These are phyloP conservation scores for Trichoderma citrinoviride DNA, from an alignment of 2,329 filamentous ascomycete species.

Conservation along the genomic window DNA sequence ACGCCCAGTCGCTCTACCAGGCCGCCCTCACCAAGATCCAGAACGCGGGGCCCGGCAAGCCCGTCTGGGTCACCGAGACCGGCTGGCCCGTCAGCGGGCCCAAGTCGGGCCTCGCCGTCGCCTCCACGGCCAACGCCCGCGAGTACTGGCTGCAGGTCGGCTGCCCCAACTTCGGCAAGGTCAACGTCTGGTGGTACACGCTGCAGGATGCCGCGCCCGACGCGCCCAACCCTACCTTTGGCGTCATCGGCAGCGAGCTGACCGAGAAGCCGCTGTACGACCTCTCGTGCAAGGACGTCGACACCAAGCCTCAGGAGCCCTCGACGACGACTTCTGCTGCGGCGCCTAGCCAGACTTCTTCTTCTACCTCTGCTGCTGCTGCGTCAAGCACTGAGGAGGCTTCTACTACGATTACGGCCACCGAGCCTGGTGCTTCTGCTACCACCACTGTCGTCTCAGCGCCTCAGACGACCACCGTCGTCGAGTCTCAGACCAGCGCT, in stretches of 20 bases:
- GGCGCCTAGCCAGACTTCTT: conserved; percentile 20
- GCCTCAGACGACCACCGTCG: not conserved
- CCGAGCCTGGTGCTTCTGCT: conserved; percentile 24
- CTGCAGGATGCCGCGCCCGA: conserved; percentile 63
- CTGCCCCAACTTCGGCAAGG: conserved; percentile 64
- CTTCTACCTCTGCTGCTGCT: conserved; percentile 25
- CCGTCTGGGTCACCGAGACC: conserved; percentile 84
- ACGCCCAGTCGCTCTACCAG: conserved; percentile 66
- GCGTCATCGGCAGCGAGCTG: conserved; percentile 58
- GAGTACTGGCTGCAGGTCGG: conserved; percentile 78
- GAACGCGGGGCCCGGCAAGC: conserved; percentile 60
- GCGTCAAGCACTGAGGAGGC: not conserved
- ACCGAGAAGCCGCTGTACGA: conserved; percentile 59
- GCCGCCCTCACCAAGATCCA: conserved; percentile 61
- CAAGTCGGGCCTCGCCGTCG: conserved; percentile 58
- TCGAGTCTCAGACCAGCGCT: not conserved
- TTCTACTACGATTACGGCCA: not conserved
- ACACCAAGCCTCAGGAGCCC: conserved; percentile 15
- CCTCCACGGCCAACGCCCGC: conserved; percentile 67
- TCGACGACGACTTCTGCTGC: conserved; percentile 14
- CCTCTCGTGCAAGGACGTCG: conserved; percentile 52
- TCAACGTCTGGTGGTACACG: conserved; percentile 74
- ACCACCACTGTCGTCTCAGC: not conserved
- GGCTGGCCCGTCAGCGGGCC: conserved; percentile 78
- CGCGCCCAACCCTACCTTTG: conserved; percentile 67